phyloP scores from a whole-genome alignment of 2,329 filamentous ascomycete genomes.

The Epichloe uncinata region DNA sequence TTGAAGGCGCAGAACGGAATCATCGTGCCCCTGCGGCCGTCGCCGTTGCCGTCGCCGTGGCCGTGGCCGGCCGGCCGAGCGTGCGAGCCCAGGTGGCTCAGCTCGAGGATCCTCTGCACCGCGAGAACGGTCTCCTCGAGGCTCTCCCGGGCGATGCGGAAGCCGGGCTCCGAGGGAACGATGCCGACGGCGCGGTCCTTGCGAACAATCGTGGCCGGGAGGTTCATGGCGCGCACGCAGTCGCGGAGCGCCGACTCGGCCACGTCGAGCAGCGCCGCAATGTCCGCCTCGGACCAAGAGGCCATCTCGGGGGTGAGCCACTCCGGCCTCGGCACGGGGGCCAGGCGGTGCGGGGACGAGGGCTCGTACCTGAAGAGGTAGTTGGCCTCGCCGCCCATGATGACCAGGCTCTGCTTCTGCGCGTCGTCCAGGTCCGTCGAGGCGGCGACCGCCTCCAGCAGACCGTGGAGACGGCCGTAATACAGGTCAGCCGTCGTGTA shows the following conservation, averaged over 20 bases:
- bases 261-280: constrained; percentile 70
- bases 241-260: constrained; percentile 75
- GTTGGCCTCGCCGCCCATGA: constrained; percentile 93
- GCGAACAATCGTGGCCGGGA: constrained; percentile 68
- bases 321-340: constrained; percentile 48
- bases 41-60: constrained; percentile 8
- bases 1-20: constrained; percentile 98
- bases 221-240: constrained; percentile 64
- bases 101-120: constrained; percentile 82
- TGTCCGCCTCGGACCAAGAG: constrained; percentile 62
- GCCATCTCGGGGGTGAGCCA: constrained; percentile 74
- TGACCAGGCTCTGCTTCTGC: constrained; percentile 67
- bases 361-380: constrained; percentile 77
- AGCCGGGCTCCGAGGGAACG: constrained; percentile 44
- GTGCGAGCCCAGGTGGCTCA: constrained; percentile 43
- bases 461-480: constrained; percentile 72
- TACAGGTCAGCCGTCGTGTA: constrained; percentile 83
- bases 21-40: constrained; percentile 10
- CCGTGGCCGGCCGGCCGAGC: constrained; percentile 16
- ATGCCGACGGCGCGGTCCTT: constrained; percentile 83
- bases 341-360: constrained; percentile 51
- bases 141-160: constrained; percentile 70
- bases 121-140: constrained; percentile 93
- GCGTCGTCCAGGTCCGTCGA: constrained; percentile 44
- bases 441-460: constrained; percentile 63